Percentiles rank a stretch among this genome's conserved stretches.
phyloP scores from a whole-genome alignment of 352 stramenopile species.

The Elongisporangium undulatum region DNA sequence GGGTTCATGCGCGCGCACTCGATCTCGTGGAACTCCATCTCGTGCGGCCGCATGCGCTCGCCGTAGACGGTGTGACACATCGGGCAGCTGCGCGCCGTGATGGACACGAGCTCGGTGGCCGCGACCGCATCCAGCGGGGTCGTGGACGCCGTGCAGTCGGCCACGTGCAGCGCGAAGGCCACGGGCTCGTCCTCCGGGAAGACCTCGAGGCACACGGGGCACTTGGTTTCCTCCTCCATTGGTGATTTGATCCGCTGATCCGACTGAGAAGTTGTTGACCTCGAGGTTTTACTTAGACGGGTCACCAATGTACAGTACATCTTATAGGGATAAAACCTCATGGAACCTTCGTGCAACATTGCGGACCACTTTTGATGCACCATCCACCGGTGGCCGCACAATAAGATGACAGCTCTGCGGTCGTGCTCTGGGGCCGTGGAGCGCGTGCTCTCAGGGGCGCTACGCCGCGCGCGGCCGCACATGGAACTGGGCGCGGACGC shows the following conservation, averaged over 20 bases:
- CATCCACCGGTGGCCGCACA: neutral
- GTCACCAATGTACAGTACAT: neutral
- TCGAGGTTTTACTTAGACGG: neutral
- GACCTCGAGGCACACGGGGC: constrained; percentile 42
- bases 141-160: constrained; percentile 23
- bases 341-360: constrained; percentile 16
- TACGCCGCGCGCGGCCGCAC: constrained; percentile 27
- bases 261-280: neutral
- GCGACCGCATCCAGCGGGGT: constrained; percentile 6
- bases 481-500: constrained; percentile 16
- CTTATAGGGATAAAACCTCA: neutral
- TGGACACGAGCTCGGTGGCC: constrained; percentile 6
- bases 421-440: constrained; percentile 54
- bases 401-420: constrained; percentile 21
- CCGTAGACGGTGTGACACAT: constrained; percentile 68
- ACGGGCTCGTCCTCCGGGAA: constrained; percentile 18
- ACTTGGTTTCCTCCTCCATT: constrained; percentile 23
- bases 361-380: neutral
- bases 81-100: constrained; percentile 27
- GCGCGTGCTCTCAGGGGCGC: constrained; percentile 30
- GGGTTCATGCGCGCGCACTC: constrained; percentile 71
- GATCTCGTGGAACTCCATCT: constrained; percentile 73
- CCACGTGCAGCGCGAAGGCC: constrained; percentile 56
- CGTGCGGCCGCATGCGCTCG: constrained; percentile 30
- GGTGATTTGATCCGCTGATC: constrained; percentile 1